Base-by-base conservation (phyloP, 768 basidiomycete species). In the Cubamyces sp. region DNA sequence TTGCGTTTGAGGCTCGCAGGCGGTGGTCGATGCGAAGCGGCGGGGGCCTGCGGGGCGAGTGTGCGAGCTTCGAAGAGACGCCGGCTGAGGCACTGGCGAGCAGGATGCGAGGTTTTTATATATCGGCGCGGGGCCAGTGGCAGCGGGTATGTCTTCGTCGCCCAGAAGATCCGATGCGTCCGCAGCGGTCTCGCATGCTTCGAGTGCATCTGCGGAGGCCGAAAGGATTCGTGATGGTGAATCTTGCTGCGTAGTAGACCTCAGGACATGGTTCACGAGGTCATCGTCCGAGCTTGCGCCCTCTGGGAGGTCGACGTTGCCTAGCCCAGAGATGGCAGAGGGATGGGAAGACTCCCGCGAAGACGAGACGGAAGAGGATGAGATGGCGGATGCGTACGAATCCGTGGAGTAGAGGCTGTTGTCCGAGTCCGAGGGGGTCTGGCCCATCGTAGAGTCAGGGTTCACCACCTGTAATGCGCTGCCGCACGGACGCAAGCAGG, bases 261-360 rank as follows among this genome's bases (percentile, higher is more conserved):
- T 41, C 46, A 70, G 39, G 3, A 71, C 65, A 7, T 54, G 45
- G 18, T 66, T 64, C 25, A 69, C 54, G 34, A 34, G 9, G 46
- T 71, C 70, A 28, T 69, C 70, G 43, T 65, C 65, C 11, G 64
- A 65, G 54, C 54, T 64, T 4, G 64, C 61, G 54, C 57, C 70
- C 16, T 64, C 63, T 28, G 64, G 45, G 11, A 65, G 58, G 11
- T 62, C 61, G 21, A 65, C 54, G 34, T 61, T 64, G n/a, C 64
- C 64, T 5, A 68, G 64, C 21, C 60, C 26, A 9, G 50, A 51
- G 16, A 46, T 37, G 15, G 61, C 46, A 12, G 39, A 43, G 43
- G 0, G 28, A 5, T 5, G 3, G 19, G 5, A 5, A 3, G 21
- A 6, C 23, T 30, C 26, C 0, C 15, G 16, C 12, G 23, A 21